Evolutionary conservation across 129 eudicot genomes (phyloP).

Genomic region (Ambrosia trifida): DNA sequence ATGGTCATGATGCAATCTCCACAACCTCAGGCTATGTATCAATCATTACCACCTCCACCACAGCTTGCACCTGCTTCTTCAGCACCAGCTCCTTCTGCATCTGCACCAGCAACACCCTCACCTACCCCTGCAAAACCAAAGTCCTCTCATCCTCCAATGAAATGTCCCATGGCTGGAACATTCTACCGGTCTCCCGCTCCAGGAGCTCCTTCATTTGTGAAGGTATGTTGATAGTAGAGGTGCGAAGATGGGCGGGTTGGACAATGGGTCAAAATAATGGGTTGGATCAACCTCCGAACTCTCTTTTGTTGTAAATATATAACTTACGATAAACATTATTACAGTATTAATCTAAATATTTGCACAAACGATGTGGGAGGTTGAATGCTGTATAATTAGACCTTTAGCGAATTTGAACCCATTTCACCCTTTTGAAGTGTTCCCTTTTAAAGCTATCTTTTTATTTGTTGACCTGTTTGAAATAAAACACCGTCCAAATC

Average conservation of each 20-base stretch:
- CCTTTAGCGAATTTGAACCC: background rate
- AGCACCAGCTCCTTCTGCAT: constrained; percentile 43
- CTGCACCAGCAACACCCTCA: constrained; percentile 43
- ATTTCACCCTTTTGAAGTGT: background rate
- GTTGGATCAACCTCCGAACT: background rate
- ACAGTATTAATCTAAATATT: background rate
- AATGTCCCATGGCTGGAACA: constrained; percentile 93
- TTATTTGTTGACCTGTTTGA: background rate
- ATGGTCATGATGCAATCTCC: constrained; percentile 56
- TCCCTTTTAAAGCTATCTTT: background rate
- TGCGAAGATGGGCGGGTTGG: background rate
- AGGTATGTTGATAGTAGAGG: constrained; percentile 42
- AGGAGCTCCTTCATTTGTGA: constrained; percentile 75
- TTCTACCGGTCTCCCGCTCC: constrained; percentile 86
- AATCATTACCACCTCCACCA: constrained; percentile 45
- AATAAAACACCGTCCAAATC: background rate
- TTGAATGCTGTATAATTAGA: background rate
- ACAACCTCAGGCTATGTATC: constrained; percentile 43
- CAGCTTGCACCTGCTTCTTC: constrained; percentile 46
- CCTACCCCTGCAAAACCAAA: constrained; percentile 64
- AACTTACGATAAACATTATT: background rate
- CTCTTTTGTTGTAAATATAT: background rate
- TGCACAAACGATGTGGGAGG: background rate
- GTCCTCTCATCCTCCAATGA: constrained; percentile 76
- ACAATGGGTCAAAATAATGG: background rate